phyloP scores from a whole-genome alignment of 345 rosid species.

The Eucalyptus cladocalyx region DNA sequence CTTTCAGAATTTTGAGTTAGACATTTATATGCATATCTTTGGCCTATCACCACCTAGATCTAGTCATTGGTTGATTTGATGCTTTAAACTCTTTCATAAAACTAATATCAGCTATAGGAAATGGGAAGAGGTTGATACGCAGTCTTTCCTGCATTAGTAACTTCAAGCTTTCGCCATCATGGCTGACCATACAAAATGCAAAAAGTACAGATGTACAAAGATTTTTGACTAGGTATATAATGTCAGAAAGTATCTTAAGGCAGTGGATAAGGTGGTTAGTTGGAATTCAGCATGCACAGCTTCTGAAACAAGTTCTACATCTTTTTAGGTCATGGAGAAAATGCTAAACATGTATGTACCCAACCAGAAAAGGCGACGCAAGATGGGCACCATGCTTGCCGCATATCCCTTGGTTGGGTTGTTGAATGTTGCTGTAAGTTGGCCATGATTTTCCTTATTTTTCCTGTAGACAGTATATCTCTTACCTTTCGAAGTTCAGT shows the following conservation, averaged over 20 bases:
- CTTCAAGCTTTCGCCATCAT: neutral
- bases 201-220: neutral
- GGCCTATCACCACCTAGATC: neutral
- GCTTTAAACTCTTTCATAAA: neutral
- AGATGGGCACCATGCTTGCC: constrained; percentile 12
- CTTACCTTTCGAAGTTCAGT: neutral
- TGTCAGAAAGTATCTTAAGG: neutral
- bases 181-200: neutral
- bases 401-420: constrained; percentile 54
- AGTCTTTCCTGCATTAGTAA: neutral
- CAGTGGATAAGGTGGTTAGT: neutral
- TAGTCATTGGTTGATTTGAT: neutral
- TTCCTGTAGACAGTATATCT: neutral
- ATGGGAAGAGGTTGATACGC: neutral
- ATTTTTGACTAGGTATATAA: neutral
- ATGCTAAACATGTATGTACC: neutral
- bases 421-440: constrained; percentile 82
- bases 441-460: neutral
- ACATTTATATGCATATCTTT: neutral
- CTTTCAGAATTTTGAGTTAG: neutral
- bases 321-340: neutral
- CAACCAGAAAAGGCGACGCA: neutral
- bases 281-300: neutral
- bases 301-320: neutral
- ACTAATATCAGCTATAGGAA: neutral